These are phyloP conservation scores for Leccinum obscurum DNA, from an alignment of 768 basidiomycete genomes.

Conservation along the genomic window DNA sequence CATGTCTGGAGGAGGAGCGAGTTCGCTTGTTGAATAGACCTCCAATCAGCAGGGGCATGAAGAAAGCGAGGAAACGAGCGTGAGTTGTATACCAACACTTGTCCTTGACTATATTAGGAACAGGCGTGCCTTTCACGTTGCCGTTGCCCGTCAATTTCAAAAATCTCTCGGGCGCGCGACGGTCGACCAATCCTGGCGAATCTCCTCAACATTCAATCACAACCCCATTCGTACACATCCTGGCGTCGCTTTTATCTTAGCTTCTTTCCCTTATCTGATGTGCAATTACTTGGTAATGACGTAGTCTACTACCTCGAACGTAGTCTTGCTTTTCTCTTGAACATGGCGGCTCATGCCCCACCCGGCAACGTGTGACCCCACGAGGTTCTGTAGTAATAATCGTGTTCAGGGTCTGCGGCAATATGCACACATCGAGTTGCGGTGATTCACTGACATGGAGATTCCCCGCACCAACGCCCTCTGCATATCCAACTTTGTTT, in stretches of 20 bases:
- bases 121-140: not conserved
- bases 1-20: not conserved
- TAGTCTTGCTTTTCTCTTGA: too few species aligned
- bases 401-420: not conserved
- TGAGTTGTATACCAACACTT: too few species aligned
- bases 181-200: too few species aligned
- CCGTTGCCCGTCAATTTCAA: not conserved
- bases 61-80: not conserved
- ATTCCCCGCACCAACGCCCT: constrained; percentile 28
- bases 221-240: not conserved
- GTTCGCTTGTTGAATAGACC: constrained; percentile 30
- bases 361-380: constrained; percentile 20
- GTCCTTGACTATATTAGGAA: too few species aligned
- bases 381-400: constrained; percentile 18
- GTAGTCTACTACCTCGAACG: too few species aligned
- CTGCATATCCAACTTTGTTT: constrained; percentile 24
- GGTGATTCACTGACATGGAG: constrained; percentile 25
- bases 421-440: not conserved
- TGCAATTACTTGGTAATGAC: too few species aligned
- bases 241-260: not conserved
- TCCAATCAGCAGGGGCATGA: constrained; percentile 30
- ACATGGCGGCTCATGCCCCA: not conserved
- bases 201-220: too few species aligned
- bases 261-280: too few species aligned
- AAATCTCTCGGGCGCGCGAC: too few species aligned